Evolutionary conservation across 192 early-diverging fungal genomes (phyloP).

Genomic region (Geosiphon pyriformis): DNA sequence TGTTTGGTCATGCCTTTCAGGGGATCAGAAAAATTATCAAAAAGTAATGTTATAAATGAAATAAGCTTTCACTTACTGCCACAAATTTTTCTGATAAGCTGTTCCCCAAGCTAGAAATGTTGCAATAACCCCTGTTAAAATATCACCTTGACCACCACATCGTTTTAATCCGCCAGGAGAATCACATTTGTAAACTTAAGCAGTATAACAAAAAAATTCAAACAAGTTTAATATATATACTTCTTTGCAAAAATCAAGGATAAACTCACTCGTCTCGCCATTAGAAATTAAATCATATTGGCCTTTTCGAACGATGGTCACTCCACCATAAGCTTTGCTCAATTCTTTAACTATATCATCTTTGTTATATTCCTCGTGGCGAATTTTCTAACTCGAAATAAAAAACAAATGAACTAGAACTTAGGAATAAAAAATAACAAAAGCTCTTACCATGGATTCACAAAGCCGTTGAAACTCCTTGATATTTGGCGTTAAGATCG

Average conservation of each 20-base stretch:
- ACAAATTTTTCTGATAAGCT: slow-evolving; percentile 51
- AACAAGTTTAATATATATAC: background rate
- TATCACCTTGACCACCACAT: slow-evolving; percentile 95
- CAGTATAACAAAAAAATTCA: background rate
- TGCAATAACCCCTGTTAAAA: slow-evolving; percentile 77
- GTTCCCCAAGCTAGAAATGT: slow-evolving; percentile 87
- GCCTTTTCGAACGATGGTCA: slow-evolving; percentile 81
- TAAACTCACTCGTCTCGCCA: slow-evolving; percentile 46
- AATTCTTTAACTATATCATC: slow-evolving; percentile 23
- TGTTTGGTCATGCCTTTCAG: slow-evolving; percentile 30
- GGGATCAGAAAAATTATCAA: slow-evolving; percentile 5
- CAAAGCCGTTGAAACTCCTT: slow-evolving; percentile 81
- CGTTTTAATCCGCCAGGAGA: slow-evolving; percentile 70
- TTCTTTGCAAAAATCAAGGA: background rate
- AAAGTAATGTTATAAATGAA: background rate
- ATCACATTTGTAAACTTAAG: slow-evolving; percentile 54
- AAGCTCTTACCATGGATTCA: slow-evolving; percentile 39
- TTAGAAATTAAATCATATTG: slow-evolving; percentile 68
- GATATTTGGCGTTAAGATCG: slow-evolving; percentile 84
- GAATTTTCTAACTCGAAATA: slow-evolving; percentile 22
- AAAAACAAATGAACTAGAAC: background rate
- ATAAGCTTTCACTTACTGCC: slow-evolving; percentile 42
- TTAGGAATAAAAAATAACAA: background rate
- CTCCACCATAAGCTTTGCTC: slow-evolving; percentile 60
- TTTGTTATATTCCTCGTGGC: slow-evolving; percentile 22